Evolutionary conservation across 305 asterid species (phyloP).

Genomic region (Salvia sclarea): DNA sequence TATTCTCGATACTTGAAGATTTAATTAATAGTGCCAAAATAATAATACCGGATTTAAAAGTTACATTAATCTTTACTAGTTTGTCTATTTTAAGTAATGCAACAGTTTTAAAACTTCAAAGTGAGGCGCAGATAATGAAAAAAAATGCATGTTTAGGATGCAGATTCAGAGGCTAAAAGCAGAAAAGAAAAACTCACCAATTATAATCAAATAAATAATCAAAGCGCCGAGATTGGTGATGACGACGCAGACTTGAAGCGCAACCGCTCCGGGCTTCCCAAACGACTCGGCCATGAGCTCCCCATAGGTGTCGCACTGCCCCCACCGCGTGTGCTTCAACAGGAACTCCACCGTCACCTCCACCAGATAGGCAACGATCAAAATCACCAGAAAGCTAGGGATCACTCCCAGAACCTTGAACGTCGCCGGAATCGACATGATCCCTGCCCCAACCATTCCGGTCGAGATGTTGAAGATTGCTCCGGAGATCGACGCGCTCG

Average conservation of each 20-base stretch:
- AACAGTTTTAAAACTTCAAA: no score
- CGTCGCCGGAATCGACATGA: conserved; percentile 82
- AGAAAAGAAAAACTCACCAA: conserved; percentile 49
- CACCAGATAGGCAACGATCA: conserved; percentile 66
- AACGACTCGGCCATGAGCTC: conserved; percentile 91
- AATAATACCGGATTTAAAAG: no score
- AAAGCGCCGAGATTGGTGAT: conserved; percentile 88
- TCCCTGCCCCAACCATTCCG: conserved; percentile 93
- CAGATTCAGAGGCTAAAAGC: neutral
- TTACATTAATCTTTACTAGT: no score
- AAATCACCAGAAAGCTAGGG: conserved; percentile 61
- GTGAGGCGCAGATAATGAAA: no score
- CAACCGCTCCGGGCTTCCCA: conserved; percentile 76
- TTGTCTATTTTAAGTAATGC: no score
- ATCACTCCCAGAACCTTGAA: conserved; percentile 73
- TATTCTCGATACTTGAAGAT: no score
- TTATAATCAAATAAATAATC: conserved; percentile 85
- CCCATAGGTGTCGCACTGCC: conserved; percentile 69
- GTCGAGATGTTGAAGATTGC: conserved; percentile 87
- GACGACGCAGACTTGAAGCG: conserved; percentile 84
- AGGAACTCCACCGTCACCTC: conserved; percentile 92
- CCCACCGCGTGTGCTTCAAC: conserved; percentile 63
- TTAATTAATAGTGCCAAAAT: no score
- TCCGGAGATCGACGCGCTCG: conserved; percentile 69
- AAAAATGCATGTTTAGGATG: no score